Percentiles rank a stretch among this genome's conserved stretches.
These are phyloP conservation scores for Lactifluus rugatus DNA, from an alignment of 768 basidiomycete species.

Conservation along the genomic window DNA sequence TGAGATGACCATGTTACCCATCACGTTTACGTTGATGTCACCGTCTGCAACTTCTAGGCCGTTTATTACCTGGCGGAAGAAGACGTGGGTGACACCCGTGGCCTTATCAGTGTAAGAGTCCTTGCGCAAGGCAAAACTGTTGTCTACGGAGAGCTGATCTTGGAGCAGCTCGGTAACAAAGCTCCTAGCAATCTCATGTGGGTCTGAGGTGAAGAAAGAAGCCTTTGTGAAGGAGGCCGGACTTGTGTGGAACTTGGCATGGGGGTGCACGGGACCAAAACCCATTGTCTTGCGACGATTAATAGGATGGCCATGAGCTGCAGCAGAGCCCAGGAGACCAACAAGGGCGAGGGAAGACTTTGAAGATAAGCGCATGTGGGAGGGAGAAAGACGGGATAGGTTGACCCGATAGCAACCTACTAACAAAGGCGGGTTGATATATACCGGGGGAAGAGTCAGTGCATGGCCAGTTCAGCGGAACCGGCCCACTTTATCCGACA, in stretches of 20 bases:
- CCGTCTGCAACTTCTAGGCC: constrained; percentile 86
- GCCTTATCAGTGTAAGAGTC: constrained; percentile 83
- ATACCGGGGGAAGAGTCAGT: background rate
- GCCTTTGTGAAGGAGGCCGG: constrained; percentile 29
- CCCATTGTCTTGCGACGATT: constrained; percentile 74
- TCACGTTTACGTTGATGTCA: constrained; percentile 89
- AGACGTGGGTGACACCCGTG: constrained; percentile 85
- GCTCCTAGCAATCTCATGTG: constrained; percentile 49
- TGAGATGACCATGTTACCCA: constrained; percentile 4
- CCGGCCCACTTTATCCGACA: background rate
- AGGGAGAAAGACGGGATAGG: background rate
- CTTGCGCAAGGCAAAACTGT: constrained; percentile 52
- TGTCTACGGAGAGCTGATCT: constrained; percentile 29
- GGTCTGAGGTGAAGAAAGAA: constrained; percentile 30
- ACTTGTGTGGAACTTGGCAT: constrained; percentile 53
- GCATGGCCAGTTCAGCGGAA: background rate
- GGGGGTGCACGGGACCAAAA: constrained; percentile 74
- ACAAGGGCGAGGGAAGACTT: constrained; percentile 14
- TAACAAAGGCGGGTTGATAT: constrained; percentile 11
- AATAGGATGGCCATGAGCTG: constrained; percentile 21
- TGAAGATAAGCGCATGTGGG: constrained; percentile 15
- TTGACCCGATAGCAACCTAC: constrained; percentile 1
- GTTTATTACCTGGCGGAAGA: constrained; percentile 74
- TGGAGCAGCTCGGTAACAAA: constrained; percentile 47
- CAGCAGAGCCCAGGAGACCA: constrained; percentile 17